Evolutionary conservation across 2,329 filamentous ascomycete species (phyloP).

Genomic region (Sordariomycetes sp.): DNA sequence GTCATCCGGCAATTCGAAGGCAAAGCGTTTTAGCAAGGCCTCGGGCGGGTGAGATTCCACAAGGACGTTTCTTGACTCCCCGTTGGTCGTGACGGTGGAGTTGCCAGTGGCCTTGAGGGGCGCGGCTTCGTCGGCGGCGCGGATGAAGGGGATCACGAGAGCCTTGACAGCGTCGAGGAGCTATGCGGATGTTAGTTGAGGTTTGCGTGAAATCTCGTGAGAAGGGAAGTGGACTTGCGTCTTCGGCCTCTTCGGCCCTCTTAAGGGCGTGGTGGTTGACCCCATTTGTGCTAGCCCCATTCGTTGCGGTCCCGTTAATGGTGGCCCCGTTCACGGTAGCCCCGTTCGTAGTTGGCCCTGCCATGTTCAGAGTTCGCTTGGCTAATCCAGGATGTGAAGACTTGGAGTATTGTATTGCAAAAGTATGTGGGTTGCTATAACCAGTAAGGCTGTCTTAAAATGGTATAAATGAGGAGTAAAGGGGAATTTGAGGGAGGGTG

Average conservation of each 20-base stretch:
- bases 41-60: slow-evolving; percentile 52
- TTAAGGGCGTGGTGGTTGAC: slow-evolving; percentile 12
- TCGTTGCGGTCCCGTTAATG: background rate
- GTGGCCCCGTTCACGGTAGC: background rate
- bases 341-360: background rate
- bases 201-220: background rate
- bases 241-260: slow-evolving; percentile 32
- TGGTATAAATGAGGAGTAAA: background rate
- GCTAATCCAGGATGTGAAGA: background rate
- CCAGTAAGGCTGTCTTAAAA: background rate
- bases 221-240: slow-evolving; percentile 24
- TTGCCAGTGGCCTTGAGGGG: slow-evolving; percentile 41
- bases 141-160: slow-evolving; percentile 61
- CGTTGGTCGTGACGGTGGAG: slow-evolving; percentile 24
- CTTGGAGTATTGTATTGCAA: background rate
- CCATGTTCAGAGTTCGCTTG: background rate
- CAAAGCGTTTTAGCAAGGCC: slow-evolving; percentile 41
- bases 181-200: slow-evolving; percentile 26
- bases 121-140: slow-evolving; percentile 54
- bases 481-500: background rate
- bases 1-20: slow-evolving; percentile 44
- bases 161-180: slow-evolving; percentile 57
- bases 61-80: slow-evolving; percentile 41
- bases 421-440: background rate
- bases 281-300: background rate